These are phyloP conservation scores for Penicillium frequentans DNA, from an alignment of 2,329 filamentous ascomycete species.

Conservation along the genomic window DNA sequence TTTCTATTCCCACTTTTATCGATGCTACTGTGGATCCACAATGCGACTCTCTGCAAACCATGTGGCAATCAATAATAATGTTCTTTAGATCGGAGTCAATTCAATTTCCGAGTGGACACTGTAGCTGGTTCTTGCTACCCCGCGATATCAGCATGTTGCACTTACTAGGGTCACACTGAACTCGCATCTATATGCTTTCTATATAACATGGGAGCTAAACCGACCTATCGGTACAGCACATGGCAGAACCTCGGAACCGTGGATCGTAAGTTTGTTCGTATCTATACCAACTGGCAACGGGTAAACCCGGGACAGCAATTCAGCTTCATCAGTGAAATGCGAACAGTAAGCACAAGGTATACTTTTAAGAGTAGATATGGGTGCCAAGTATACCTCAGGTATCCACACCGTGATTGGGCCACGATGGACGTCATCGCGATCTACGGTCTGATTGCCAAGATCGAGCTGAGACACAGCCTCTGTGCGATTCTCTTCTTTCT, in stretches of 20 bases:
- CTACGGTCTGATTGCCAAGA: constrained; percentile 11
- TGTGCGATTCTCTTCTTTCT: neutral
- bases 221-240: neutral
- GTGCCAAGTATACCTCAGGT: neutral
- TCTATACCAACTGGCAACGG: neutral
- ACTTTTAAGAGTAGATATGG: too few relatives aligned
- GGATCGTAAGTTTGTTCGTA: neutral
- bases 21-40: constrained; percentile 19
- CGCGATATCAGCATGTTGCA: neutral
- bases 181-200: neutral
- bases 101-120: neutral
- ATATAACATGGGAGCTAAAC: neutral
- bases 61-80: neutral
- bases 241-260: neutral
- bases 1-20: constrained; percentile 1
- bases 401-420: neutral
- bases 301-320: neutral
- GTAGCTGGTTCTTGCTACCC: neutral
- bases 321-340: neutral
- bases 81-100: neutral
- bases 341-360: too few relatives aligned
- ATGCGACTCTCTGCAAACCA: constrained; percentile 8
- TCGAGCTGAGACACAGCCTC: constrained; percentile 11
- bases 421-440: constrained; percentile 12
- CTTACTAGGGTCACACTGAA: neutral